phyloP scores from a whole-genome alignment of 2,329 filamentous ascomycete species.

The Fusarium palustre region DNA sequence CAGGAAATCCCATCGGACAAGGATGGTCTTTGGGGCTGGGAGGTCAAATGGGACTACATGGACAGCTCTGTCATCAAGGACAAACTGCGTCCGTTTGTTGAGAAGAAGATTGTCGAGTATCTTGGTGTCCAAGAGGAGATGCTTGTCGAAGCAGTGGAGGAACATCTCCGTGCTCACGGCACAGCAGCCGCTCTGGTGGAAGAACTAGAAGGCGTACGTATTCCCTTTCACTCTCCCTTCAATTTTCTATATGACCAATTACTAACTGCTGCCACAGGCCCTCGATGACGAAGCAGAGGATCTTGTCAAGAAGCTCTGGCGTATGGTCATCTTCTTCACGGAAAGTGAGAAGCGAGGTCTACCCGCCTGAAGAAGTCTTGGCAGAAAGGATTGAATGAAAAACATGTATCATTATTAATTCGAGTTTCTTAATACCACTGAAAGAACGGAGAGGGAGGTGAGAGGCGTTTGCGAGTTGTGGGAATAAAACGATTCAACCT shows the following conservation, averaged over 20 bases:
- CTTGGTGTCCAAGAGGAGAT: conserved; percentile 96
- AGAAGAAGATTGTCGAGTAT: conserved; percentile 98
- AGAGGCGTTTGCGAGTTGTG: conserved; percentile 28
- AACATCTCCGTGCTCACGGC: conserved; percentile 81
- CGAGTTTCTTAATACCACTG: conserved; percentile 29
- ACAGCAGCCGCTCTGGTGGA: conserved; percentile 84
- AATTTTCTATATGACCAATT: conserved; percentile 3
- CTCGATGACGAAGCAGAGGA: conserved; percentile 95
- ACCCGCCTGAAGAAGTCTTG: conserved; percentile 64
- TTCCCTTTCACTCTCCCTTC: not conserved
- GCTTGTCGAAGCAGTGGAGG: conserved; percentile 91
- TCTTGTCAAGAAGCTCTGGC: conserved; percentile 96
- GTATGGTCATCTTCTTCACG: conserved; percentile 98
- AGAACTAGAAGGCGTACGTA: conserved; percentile 82
- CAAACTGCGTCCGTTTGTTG: conserved; percentile 92
- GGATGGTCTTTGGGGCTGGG: conserved; percentile 90
- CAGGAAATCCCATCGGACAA: conserved; percentile 90
- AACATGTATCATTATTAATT: conserved; percentile 38
- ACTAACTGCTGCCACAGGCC: conserved; percentile 64
- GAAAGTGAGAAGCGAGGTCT: conserved; percentile 93
- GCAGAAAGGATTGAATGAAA: not conserved
- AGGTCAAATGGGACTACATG: conserved; percentile 91
- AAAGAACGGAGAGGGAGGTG: conserved; percentile 6
- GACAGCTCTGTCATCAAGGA: conserved; percentile 84
- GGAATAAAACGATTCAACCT: conserved; percentile 15